Base-by-base conservation (phyloP, 179 eudicot species). In the Pouteria campechiana region DNA sequence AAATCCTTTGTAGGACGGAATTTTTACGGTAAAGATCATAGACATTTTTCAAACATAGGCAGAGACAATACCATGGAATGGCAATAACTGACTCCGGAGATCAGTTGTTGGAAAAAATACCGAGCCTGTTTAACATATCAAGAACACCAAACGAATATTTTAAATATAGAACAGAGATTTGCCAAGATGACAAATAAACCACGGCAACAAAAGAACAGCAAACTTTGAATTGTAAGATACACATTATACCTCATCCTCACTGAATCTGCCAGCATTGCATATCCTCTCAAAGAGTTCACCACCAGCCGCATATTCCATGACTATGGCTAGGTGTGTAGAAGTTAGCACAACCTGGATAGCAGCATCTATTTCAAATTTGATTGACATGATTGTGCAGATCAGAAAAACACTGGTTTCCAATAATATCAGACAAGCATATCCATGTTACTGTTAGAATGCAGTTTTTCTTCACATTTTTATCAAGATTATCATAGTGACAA, bases 1-100 rank as follows among this genome's bases (percentile, higher is more conserved):
- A 0, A 36, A 12, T 3, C 41, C 17, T 14, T 37, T 14, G 22
- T 2, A 37, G 6, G 42, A 37, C n/a, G n/a, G n/a, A n/a, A n/a
- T n/a, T n/a, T 17, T 37, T 12, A 17, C 2, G 6, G 11, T 6
- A n/a, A 37, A 15, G 20, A 34, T n/a, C 38, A 5, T 4, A 8
- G 10, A 3, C 4, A 34, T 34, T 6, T 16, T 34, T 34, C 10
- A n/a, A 5, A 24, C 6, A 6, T 21, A 21, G 2, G 3, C n/a
- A 13, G 6, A 42, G 47, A 4, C 6, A 8, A 11, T 79, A 83
- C 94, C 94, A 69, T 83, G 12, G 93, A 76, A 53, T 87, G 96
- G 22, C 96, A 87, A 59, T 76, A 87, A 48, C 83, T 83, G 48
- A 87, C 96, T 48, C 96, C 96, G 44, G 96, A 87, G 60, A 87